Evolutionary conservation across 305 asterid genomes (phyloP).

Genomic region (Caryopteris hybrid): DNA sequence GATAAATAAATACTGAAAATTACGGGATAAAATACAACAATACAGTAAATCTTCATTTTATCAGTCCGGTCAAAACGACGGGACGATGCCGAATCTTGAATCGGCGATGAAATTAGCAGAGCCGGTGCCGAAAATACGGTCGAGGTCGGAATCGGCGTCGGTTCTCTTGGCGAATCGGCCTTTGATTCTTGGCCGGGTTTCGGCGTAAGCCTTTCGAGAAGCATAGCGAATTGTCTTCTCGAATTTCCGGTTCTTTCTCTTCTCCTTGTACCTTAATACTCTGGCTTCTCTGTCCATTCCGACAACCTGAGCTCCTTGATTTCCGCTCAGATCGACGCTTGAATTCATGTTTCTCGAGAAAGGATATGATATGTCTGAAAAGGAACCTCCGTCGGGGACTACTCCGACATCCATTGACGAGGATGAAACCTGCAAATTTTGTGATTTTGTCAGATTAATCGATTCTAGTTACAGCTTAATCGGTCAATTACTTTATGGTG

Average conservation of each 20-base stretch:
- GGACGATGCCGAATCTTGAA: conserved; percentile 58
- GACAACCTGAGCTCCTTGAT: conserved; percentile 27
- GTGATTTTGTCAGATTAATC: neutral
- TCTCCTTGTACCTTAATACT: conserved; percentile 88
- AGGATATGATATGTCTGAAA: conserved; percentile 57
- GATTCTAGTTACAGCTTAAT: neutral
- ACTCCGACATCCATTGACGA: conserved; percentile 80
- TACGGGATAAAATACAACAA: conserved; percentile 12
- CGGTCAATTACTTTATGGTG: neutral
- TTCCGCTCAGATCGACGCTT: conserved; percentile 23
- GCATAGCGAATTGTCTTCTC: conserved; percentile 91
- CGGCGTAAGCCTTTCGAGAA: conserved; percentile 88
- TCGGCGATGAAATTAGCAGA: conserved; percentile 39
- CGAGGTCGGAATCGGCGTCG: conserved; percentile 49
- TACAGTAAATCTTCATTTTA: neutral
- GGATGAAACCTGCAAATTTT: conserved; percentile 66
- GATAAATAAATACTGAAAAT: conserved; percentile 11
- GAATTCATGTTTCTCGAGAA: conserved; percentile 22
- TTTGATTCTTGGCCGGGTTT: conserved; percentile 83
- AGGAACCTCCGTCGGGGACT: conserved; percentile 71
- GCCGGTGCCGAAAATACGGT: conserved; percentile 35
- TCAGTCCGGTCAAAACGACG: conserved; percentile 39
- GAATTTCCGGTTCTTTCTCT: conserved; percentile 76
- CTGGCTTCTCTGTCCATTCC: conserved; percentile 77
- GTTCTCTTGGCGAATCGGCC: conserved; percentile 85